Evolutionary conservation across 2,329 filamentous ascomycete species (phyloP).

Genomic region (Scolecobasidium constrictum): DNA sequence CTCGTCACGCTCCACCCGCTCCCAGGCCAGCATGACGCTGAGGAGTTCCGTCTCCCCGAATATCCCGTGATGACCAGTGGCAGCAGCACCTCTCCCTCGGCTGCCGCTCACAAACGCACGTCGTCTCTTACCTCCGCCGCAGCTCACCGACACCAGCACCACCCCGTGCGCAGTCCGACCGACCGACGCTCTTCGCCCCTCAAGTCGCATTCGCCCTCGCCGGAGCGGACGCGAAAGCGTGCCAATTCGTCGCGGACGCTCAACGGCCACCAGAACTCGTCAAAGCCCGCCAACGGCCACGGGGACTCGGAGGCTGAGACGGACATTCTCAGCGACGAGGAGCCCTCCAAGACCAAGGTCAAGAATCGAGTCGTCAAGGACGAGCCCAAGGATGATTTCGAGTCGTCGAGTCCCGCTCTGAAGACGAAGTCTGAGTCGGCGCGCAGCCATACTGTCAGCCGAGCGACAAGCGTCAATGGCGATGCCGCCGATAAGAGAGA

Average conservation of each 20-base stretch:
- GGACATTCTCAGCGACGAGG: slow-evolving; percentile 29
- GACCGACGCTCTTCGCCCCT: slow-evolving; percentile 7
- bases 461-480: slow-evolving; percentile 6
- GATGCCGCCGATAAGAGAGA: slow-evolving; percentile 8
- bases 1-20: slow-evolving; percentile 6
- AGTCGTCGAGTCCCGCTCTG: slow-evolving; percentile 3
- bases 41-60: slow-evolving; percentile 2
- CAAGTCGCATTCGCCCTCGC: slow-evolving; percentile 7
- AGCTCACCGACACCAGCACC: slow-evolving; percentile 6
- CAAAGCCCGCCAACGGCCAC: slow-evolving; percentile 17
- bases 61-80: slow-evolving; percentile 10
- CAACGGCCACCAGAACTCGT: slow-evolving; percentile 6
- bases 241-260: slow-evolving; percentile 1
- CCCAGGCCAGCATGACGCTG: slow-evolving; percentile 10
- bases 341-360: slow-evolving; percentile 25
- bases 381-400: slow-evolving; percentile 23
- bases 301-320: slow-evolving; percentile 41
- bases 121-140: background rate
- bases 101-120: background rate
- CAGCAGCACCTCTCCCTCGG: slow-evolving; percentile 1
- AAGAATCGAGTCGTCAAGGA: slow-evolving; percentile 29
- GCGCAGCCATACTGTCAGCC: slow-evolving; percentile 3
- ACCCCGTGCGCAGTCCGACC: slow-evolving; percentile 10
- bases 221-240: slow-evolving; percentile 3
- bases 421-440: slow-evolving; percentile 1